These are phyloP conservation scores for Lecanicillium sp. DNA, from an alignment of 2,329 filamentous ascomycete genomes.

Conservation along the genomic window DNA sequence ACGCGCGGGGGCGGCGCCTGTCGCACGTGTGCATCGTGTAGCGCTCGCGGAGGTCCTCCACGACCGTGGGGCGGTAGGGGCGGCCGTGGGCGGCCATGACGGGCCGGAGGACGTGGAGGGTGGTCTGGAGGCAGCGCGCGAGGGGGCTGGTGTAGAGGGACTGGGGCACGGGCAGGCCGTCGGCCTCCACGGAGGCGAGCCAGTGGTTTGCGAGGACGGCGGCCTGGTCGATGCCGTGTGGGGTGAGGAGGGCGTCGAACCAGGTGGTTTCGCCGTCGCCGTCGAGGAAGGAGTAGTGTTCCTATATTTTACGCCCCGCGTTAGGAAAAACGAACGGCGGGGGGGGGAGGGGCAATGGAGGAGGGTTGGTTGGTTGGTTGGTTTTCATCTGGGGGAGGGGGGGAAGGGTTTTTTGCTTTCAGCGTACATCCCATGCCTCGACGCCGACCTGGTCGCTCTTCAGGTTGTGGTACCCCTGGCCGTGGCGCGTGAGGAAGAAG, in stretches of 20 bases:
- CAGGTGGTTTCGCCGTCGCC: conserved; percentile 33
- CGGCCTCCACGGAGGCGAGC: conserved; percentile 34
- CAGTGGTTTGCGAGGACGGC: conserved; percentile 46
- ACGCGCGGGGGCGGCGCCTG: conserved; percentile 41
- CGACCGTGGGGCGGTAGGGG: conserved; percentile 46
- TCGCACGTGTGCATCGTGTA: conserved; percentile 59
- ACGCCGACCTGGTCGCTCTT: conserved; percentile 52
- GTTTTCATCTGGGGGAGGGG: too few species aligned
- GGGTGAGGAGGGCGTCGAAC: conserved; percentile 44
- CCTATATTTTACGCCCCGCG: conserved; percentile 19
- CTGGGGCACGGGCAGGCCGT: conserved; percentile 47
- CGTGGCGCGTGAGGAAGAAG: conserved; percentile 50
- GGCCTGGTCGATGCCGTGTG: conserved; percentile 48
- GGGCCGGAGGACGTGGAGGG: conserved; percentile 42
- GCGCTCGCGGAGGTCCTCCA: conserved; percentile 54
- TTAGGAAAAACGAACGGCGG: not conserved
- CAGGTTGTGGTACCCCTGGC: conserved; percentile 44
- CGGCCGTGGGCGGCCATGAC: conserved; percentile 30
- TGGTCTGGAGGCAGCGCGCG: conserved; percentile 53
- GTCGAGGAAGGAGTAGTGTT: conserved; percentile 33
- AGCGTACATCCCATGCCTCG: conserved; percentile 46
- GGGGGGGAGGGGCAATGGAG: too few species aligned
- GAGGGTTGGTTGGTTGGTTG: too few species aligned
- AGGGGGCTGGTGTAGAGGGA: conserved; percentile 53
- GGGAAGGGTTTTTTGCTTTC: too few species aligned